A percentile compares a stretch with the other conserved stretches of the same genome.
These are phyloP conservation scores for Cladosporium sp. DNA, from an alignment of 2,329 filamentous ascomycete genomes.

Conservation along the genomic window DNA sequence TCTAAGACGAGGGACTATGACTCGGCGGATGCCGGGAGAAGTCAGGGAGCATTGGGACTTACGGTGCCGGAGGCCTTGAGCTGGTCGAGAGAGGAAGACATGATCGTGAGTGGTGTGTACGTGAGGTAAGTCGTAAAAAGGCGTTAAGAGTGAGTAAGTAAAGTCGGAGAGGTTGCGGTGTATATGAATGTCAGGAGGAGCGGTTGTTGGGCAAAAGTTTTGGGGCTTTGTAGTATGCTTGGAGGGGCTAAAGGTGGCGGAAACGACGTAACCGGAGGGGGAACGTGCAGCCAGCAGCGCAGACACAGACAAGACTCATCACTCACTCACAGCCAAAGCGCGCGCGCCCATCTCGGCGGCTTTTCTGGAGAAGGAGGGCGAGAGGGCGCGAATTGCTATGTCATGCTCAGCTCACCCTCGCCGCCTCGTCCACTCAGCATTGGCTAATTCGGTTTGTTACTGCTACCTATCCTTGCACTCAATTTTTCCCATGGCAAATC, in stretches of 20 bases:
- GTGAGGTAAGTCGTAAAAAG: slow-evolving; percentile 1
- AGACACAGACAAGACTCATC: no score
- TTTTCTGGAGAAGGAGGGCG: no score
- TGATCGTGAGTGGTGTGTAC: slow-evolving; percentile 38
- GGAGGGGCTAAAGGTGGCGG: slow-evolving; percentile 11
- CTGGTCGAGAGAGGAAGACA: slow-evolving; percentile 91
- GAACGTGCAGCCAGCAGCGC: no score
- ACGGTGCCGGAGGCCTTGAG: slow-evolving; percentile 96
- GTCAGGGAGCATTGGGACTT: slow-evolving; percentile 44
- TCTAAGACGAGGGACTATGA: no score
- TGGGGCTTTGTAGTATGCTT: slow-evolving; percentile 10
- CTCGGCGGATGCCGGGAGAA: not conserved
- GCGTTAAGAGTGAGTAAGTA: not conserved
- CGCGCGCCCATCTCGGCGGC: not conserved
- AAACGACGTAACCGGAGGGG: slow-evolving; percentile 3
- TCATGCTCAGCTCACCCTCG: slow-evolving; percentile 4
- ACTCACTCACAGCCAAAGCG: no score
- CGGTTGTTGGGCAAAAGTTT: slow-evolving; percentile 13
- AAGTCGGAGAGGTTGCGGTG: not conserved
- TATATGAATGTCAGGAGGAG: slow-evolving; percentile 3
- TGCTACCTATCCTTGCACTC: no score
- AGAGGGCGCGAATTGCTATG: slow-evolving; percentile 3
- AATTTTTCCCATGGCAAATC: no score
- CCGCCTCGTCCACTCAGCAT: no score
- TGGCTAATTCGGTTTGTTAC: no score